These are phyloP conservation scores for Bryum argenteum DNA, from an alignment of 225 moss, liverwort and hornwort species.

Conservation along the genomic window DNA sequence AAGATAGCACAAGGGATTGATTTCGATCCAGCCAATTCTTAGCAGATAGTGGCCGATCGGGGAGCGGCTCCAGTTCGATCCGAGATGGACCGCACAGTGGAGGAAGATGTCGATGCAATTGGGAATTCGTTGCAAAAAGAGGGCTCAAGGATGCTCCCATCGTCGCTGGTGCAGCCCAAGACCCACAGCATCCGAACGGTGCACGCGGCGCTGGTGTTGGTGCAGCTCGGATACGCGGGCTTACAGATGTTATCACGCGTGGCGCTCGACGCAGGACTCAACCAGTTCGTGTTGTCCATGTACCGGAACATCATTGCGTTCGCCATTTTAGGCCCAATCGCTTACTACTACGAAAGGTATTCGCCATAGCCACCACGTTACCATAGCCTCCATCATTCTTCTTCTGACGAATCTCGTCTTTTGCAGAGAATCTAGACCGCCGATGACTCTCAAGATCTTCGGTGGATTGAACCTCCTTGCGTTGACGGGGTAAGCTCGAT, in stretches of 20 bases:
- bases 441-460: constrained; percentile 46
- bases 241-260: constrained; percentile 59
- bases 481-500: constrained; percentile 44
- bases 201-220: constrained; percentile 49
- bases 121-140: constrained; percentile 23
- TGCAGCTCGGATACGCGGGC: constrained; percentile 61
- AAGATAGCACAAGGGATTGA: too few relatives aligned
- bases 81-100: constrained; percentile 19
- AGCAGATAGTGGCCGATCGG: too few relatives aligned
- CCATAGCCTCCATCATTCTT: not conserved
- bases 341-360: constrained; percentile 50
- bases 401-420: not conserved
- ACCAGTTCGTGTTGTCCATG: constrained; percentile 61
- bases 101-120: constrained; percentile 20
- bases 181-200: constrained; percentile 52
- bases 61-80: too few relatives aligned
- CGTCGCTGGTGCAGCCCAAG: constrained; percentile 36
- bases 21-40: too few relatives aligned
- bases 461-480: constrained; percentile 50
- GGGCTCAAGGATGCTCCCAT: constrained; percentile 29
- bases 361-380: not conserved
- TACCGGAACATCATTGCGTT: constrained; percentile 62
- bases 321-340: constrained; percentile 50
- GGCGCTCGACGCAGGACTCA: constrained; percentile 57
- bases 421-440: constrained; percentile 49